phyloP scores from a whole-genome alignment of 257 asterid species.

The Echium plantagineum region DNA sequence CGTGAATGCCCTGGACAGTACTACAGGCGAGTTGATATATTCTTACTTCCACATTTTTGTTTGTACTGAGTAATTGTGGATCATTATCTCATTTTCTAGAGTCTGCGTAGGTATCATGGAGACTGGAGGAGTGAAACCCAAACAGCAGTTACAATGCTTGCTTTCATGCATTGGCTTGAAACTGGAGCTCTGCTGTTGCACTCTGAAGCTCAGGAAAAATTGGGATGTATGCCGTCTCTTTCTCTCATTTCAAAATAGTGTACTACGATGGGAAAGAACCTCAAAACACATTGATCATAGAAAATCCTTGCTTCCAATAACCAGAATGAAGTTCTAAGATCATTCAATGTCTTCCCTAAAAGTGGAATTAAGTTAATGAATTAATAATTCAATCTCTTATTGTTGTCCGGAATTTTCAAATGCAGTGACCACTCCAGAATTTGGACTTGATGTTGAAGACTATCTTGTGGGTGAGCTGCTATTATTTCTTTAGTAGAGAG shows the following conservation, averaged over 20 bases:
- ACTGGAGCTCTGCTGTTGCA: slow-evolving; percentile 75
- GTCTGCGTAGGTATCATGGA: slow-evolving; percentile 46
- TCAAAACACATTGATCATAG: not conserved
- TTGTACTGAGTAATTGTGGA: slow-evolving; percentile 1
- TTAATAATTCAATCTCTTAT: slow-evolving; percentile 8
- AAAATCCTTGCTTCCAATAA: not conserved
- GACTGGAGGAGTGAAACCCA: slow-evolving; percentile 93
- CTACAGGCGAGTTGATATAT: slow-evolving; percentile 41
- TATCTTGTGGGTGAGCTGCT: slow-evolving; percentile 60
- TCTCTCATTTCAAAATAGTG: not conserved
- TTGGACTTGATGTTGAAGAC: slow-evolving; percentile 87
- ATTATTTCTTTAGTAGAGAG: not conserved
- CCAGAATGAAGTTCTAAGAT: not conserved
- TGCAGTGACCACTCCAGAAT: slow-evolving; percentile 61
- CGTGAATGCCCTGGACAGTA: slow-evolving; percentile 76
- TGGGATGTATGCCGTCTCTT: slow-evolving; percentile 58
- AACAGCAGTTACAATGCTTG: slow-evolving; percentile 68
- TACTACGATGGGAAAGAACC: too few species aligned
- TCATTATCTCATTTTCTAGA: not conserved
- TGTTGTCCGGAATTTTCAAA: slow-evolving; percentile 5
- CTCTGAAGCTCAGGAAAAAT: slow-evolving; percentile 71
- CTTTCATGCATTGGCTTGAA: slow-evolving; percentile 87
- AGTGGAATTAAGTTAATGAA: not conserved
- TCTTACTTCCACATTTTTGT: slow-evolving; percentile 3
- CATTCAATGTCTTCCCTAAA: not conserved